Conservation (phyloP, 2,329 filamentous ascomycete species). For the Catunica adiposa region DNA sequence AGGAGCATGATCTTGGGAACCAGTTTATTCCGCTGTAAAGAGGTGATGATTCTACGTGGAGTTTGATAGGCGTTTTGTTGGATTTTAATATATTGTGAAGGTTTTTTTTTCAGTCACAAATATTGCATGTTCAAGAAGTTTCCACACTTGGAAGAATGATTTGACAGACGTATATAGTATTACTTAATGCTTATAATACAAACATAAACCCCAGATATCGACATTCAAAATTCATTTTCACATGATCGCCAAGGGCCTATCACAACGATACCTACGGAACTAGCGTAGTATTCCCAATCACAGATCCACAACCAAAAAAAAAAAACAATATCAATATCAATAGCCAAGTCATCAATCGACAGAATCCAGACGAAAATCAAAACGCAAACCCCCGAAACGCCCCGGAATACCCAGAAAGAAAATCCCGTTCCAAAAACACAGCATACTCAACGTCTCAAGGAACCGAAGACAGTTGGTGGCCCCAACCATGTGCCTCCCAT, state of each 20-base stretch:
- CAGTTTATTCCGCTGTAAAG: slow-evolving; percentile 26
- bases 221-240: too few species aligned
- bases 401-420: neutral
- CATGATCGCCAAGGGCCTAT: too few species aligned
- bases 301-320: too few species aligned
- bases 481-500: neutral
- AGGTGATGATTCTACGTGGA: neutral
- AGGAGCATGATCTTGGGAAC: slow-evolving; percentile 57
- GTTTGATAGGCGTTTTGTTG: neutral
- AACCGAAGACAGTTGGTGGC: too few species aligned
- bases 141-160: neutral
- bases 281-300: too few species aligned
- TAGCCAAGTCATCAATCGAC: too few species aligned
- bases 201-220: too few species aligned
- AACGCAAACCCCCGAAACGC: neutral
- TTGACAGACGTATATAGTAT: too few species aligned
- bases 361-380: neutral
- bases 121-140: neutral
- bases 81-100: neutral
- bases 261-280: too few species aligned
- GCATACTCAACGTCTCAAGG: too few species aligned
- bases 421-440: neutral
- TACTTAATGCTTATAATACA: too few species aligned
- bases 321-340: too few species aligned
- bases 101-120: neutral